Conservation (phyloP, 495 filamentous ascomycete genomes). For the Talaromyces proteolyticus region DNA sequence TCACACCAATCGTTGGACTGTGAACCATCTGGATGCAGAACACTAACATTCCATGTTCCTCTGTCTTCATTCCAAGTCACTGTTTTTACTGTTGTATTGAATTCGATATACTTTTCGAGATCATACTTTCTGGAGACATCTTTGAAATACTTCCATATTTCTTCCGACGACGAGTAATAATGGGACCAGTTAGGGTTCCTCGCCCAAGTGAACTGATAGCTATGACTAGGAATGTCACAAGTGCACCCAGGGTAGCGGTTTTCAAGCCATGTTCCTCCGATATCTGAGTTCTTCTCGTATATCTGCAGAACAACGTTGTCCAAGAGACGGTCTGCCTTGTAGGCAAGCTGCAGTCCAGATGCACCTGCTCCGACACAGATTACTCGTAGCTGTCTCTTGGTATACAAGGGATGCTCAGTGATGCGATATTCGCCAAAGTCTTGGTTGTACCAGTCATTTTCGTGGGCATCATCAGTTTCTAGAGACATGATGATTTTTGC, state of each 20-base stretch:
- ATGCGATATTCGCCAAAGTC: background rate
- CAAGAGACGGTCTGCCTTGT: conserved; percentile 42
- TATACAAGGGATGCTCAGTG: conserved; percentile 38
- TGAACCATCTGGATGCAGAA: conserved; percentile 32
- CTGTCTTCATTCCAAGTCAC: conserved; percentile 32
- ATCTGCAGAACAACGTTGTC: conserved; percentile 47
- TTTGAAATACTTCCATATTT: conserved; percentile 43
- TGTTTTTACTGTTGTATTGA: conserved; percentile 26
- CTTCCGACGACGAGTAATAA: conserved; percentile 31
- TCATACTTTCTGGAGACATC: conserved; percentile 24
- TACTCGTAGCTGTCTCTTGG: conserved; percentile 35
- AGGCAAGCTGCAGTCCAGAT: conserved; percentile 45
- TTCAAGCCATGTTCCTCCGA: conserved; percentile 60
- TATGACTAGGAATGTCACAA: conserved; percentile 14
- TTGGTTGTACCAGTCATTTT: background rate
- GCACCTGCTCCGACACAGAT: conserved; percentile 54
- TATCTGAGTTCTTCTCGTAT: conserved; percentile 66
- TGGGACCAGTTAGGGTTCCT: conserved; percentile 9
- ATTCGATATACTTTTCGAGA: conserved; percentile 29
- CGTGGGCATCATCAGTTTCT: no score
- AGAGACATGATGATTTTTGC: no score
- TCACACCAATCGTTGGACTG: conserved; percentile 41
- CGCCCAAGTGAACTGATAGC: conserved; percentile 24
- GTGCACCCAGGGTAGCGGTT: conserved; percentile 55
- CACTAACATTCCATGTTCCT: conserved; percentile 42